A percentile compares a stretch with the other conserved stretches of the same genome.
These are phyloP conservation scores for Trametes cinnabarina DNA, from an alignment of 768 basidiomycete species.

Conservation along the genomic window DNA sequence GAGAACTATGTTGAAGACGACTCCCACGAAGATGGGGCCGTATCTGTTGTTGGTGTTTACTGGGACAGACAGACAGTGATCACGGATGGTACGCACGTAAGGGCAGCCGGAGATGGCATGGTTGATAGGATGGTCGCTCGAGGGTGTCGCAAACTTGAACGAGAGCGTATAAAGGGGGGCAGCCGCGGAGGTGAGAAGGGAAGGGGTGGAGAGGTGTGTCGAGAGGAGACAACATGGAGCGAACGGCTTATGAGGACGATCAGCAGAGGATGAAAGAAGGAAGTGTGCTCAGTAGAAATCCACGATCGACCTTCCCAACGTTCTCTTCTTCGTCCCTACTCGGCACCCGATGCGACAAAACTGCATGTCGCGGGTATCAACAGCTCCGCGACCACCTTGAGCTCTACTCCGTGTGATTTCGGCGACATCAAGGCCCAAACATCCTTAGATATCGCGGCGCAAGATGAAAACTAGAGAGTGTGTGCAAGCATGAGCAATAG, in stretches of 20 bases:
- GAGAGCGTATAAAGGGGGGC: not conserved
- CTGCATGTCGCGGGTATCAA: not conserved
- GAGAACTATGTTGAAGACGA: constrained; percentile 44
- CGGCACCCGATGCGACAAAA: not conserved
- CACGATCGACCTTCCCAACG: not conserved
- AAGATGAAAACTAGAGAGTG: no score
- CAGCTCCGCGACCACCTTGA: not conserved
- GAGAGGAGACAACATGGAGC: not conserved
- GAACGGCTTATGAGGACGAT: constrained; percentile 6
- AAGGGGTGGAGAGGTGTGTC: not conserved
- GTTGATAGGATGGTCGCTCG: not conserved
- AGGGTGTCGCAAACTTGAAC: constrained; percentile 10
- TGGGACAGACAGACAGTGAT: no score
- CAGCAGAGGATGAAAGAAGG: not conserved
- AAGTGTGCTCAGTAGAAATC: constrained; percentile 3
- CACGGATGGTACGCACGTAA: constrained; percentile 16
- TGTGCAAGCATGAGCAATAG: not conserved
- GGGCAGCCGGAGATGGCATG: constrained; percentile 18
- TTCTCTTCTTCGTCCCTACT: not conserved
- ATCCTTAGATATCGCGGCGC: no score
- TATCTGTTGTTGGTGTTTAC: no score
- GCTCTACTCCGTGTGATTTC: not conserved
- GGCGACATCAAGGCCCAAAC: no score
- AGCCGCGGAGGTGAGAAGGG: not conserved
- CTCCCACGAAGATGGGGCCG: constrained; percentile 50